phyloP scores from a whole-genome alignment of 129 eudicot genomes.

The Tagetes erecta region DNA sequence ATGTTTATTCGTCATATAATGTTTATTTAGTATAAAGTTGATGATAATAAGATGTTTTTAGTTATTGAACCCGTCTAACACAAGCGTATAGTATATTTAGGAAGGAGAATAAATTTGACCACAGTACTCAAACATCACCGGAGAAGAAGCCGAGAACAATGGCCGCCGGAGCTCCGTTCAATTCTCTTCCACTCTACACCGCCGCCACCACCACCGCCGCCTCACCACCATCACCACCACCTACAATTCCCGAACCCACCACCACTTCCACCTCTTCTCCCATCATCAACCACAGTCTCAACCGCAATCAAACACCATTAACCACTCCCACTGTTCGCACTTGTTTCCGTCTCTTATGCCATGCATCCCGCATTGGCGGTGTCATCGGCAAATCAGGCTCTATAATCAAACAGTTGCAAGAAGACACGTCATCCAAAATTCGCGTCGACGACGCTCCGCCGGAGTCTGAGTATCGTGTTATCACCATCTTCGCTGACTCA shows the following conservation, averaged over 20 bases:
- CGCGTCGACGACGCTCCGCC: constrained; percentile 55
- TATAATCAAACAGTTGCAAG: constrained; percentile 53
- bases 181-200: constrained; percentile 36
- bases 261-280: constrained; percentile 5
- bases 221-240: constrained; percentile 12
- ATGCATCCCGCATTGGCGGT: constrained; percentile 64
- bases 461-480: constrained; percentile 45
- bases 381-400: constrained; percentile 74
- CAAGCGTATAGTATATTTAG: not conserved
- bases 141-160: not conserved
- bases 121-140: not conserved
- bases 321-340: constrained; percentile 39
- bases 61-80: no score
- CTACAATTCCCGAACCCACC: constrained; percentile 19
- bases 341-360: constrained; percentile 64
- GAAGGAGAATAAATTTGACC: not conserved
- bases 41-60: no score
- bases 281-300: constrained; percentile 26
- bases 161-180: constrained; percentile 29
- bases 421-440: constrained; percentile 47
- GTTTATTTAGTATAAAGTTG: no score
- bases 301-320: constrained; percentile 33
- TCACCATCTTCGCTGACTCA: constrained; percentile 37
- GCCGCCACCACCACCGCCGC: constrained; percentile 34
- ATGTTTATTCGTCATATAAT: no score